phyloP scores from a whole-genome alignment of 371 early-diverging fungal genomes.

The Syncephalis fuscata region DNA sequence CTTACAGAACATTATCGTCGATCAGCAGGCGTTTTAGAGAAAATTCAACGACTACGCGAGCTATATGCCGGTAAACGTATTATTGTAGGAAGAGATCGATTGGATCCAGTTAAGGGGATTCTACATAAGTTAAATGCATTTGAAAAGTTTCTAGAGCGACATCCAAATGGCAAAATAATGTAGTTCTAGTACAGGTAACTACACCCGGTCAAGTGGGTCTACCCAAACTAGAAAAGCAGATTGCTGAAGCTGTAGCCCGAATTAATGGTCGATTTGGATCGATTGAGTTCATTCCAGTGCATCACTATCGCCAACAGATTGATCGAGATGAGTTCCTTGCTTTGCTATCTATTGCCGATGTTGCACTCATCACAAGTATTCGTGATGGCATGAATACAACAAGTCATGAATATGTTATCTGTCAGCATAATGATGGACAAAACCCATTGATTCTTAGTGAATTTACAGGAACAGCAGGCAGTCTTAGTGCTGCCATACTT shows the following conservation, averaged over 20 bases:
- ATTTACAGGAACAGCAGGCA: constrained; percentile 93
- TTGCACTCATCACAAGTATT: constrained; percentile 85
- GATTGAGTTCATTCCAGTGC: constrained; percentile 86
- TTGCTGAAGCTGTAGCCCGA: constrained; percentile 76
- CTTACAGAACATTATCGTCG: constrained; percentile 19
- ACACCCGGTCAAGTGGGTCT: constrained; percentile 31
- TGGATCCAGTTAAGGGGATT: constrained; percentile 97
- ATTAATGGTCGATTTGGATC: constrained; percentile 93
- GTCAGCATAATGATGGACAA: constrained; percentile 63
- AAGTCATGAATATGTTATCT: constrained; percentile 93
- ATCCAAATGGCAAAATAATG: constrained; percentile 78
- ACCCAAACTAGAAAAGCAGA: constrained; percentile 58
- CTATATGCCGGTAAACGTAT: constrained; percentile 89
- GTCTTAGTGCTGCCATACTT: constrained; percentile 73
- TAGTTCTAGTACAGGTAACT: constrained; percentile 77
- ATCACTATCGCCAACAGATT: constrained; percentile 91
- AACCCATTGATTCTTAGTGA: constrained; percentile 92
- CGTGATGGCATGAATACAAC: constrained; percentile 99
- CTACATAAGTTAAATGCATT: constrained; percentile 92
- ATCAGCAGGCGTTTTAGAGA: constrained; percentile 27
- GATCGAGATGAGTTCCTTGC: constrained; percentile 91
- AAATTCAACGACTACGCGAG: constrained; percentile 60
- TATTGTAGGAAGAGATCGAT: constrained; percentile 94
- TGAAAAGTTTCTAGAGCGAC: constrained; percentile 75
- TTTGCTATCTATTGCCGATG: constrained; percentile 84